Base-by-base conservation (phyloP, 2,329 filamentous ascomycete species). In the Colletotrichum brevisporum region DNA sequence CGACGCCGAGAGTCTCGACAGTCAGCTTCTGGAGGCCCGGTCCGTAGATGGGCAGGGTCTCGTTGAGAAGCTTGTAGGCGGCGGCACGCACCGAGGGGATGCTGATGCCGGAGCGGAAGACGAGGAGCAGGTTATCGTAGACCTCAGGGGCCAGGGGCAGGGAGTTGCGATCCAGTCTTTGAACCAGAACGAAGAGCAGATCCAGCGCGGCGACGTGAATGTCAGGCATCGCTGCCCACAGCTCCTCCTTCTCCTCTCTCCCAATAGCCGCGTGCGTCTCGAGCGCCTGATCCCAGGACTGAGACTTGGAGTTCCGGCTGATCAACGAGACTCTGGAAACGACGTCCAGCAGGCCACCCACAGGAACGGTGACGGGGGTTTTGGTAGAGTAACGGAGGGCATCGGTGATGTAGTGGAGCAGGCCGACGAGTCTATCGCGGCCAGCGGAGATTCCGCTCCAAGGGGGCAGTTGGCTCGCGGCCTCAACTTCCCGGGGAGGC, bases 391-490 rank as follows among this genome's bases (percentile, higher is more conserved):
- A 88, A 21, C 82, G 83, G 54, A 97, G 78, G 72, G 91, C 90
- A 36, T 88, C 84, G 27, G 86, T 85, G 36, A 97, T 79, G 52
- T 93, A 84, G 41, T 85, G 83, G 26, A 97, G 80, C 4, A 97
- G 83, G 6, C 89, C 88, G 15, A 88, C 78, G 2, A 97, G 79
- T 62, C 94, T 88, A 76, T 94, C 89, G 16, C 89, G 83, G 6
- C 95, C 95, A 24, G 91, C 88, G 71, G 88, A 85, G n/a, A 97
- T 82, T 10, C 94, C 94, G 13, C 82, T 84, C 95, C 95, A 98
- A 0, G 81, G 73, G 1, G 89, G 87, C n/a, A 97, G 81, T 48
- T 86, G 83, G 13, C 87, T 85, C 6, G 76, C 66, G 2, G 80
- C 76, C 36, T 80, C 78, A 48, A 82, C 79, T 15, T 86, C 87